These are phyloP conservation scores for Phoenix dactylifera DNA, from an alignment of 176 grass and related monocot species.

Conservation along the genomic window DNA sequence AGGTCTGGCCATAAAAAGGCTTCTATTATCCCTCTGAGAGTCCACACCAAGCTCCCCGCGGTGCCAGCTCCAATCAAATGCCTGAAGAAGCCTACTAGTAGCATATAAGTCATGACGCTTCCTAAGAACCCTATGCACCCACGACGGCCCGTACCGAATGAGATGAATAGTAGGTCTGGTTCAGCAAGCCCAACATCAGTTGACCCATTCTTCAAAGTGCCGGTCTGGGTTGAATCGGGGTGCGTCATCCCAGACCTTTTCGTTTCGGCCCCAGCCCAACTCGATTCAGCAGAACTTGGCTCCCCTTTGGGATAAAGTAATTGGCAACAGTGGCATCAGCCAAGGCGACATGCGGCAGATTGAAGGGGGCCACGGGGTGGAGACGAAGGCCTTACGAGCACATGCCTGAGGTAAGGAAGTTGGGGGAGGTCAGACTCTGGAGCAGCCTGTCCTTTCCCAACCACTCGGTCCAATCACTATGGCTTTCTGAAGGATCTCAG, in stretches of 20 bases:
- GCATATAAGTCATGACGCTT: constrained; percentile 18
- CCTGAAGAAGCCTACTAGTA: constrained; percentile 26
- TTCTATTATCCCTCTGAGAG: neutral
- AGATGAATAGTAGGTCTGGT: constrained; percentile 23
- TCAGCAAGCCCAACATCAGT: constrained; percentile 13
- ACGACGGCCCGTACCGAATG: constrained; percentile 19
- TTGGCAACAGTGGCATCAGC: constrained; percentile 8
- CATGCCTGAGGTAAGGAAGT: constrained; percentile 30
- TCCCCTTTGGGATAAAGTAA: constrained; percentile 29
- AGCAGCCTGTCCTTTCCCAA: constrained; percentile 8
- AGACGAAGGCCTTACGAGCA: constrained; percentile 27
- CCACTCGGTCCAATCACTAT: constrained; percentile 25
- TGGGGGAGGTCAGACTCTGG: constrained; percentile 10
- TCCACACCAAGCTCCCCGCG: neutral
- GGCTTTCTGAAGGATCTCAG: constrained; percentile 15
- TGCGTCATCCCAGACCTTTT: constrained; percentile 19
- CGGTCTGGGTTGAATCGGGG: constrained; percentile 12
- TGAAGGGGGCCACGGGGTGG: constrained; percentile 33
- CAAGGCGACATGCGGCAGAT: constrained; percentile 29
- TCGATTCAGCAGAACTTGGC: constrained; percentile 19
- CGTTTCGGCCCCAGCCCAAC: constrained; percentile 30
- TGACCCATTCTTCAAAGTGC: neutral
- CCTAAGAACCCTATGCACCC: constrained; percentile 13
- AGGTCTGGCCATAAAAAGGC: no score
- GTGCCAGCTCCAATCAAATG: constrained; percentile 21